Evolutionary conservation across 495 filamentous ascomycete species (phyloP).

Genomic region (Immersiella caudata): DNA sequence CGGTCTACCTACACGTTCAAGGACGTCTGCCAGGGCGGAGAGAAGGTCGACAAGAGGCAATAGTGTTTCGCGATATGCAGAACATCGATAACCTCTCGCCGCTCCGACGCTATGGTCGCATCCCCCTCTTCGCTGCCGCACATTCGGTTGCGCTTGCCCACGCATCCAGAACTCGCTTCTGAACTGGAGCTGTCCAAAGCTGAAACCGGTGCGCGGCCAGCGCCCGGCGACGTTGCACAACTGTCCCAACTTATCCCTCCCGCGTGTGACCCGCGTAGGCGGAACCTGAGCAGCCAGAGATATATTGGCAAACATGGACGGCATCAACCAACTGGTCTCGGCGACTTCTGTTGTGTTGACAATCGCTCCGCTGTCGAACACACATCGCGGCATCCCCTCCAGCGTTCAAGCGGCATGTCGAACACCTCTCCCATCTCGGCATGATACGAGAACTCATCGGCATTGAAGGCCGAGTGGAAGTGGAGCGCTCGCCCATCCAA

Average conservation of each 20-base stretch:
- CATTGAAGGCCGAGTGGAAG: no score
- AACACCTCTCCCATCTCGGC: no score
- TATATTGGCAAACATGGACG: constrained; percentile 9
- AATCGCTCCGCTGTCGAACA: neutral
- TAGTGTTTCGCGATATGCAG: neutral
- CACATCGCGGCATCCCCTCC: no score
- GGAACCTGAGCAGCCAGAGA: constrained; percentile 5
- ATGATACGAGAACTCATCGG: no score
- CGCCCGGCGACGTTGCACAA: constrained; percentile 1
- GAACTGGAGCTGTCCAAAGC: neutral
- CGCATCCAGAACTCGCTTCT: constrained; percentile 2
- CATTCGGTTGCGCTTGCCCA: neutral
- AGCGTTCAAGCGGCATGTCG: no score
- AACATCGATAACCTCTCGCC: neutral
- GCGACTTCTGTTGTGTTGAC: neutral
- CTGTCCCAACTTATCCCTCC: neutral
- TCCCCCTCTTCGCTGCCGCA: neutral
- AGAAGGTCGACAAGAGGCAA: neutral
- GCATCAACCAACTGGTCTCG: neutral
- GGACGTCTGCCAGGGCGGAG: neutral
- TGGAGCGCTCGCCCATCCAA: no score
- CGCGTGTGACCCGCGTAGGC: constrained; percentile 4
- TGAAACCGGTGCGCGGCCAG: constrained; percentile 9
- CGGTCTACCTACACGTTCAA: neutral
- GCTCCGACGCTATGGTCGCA: neutral